A percentile compares a stretch with the other conserved stretches of the same genome.
These are phyloP conservation scores for Carex myosuroides DNA, from an alignment of 176 grass and related monocot genomes.

Conservation along the genomic window DNA sequence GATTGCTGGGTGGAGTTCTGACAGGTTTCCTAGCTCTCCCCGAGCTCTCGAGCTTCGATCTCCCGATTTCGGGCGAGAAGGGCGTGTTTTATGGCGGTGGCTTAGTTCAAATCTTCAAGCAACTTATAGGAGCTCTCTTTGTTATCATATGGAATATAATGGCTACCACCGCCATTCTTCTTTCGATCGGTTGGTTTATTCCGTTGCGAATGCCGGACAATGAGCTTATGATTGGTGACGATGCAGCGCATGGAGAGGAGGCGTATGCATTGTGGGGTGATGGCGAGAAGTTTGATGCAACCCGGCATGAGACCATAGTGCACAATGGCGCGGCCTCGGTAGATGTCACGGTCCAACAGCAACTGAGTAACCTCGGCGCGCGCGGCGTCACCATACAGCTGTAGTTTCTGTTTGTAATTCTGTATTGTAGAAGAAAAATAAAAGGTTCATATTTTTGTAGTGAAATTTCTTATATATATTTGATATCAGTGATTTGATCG, in stretches of 20 bases:
- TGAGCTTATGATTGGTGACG: slow-evolving; percentile 77
- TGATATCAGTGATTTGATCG: neutral
- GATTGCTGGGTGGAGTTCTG: slow-evolving; percentile 56
- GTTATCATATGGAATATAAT: slow-evolving; percentile 54
- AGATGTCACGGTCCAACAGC: slow-evolving; percentile 30
- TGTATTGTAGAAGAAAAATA: slow-evolving; percentile 8
- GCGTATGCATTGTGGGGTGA: slow-evolving; percentile 85
- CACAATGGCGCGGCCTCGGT: slow-evolving; percentile 11
- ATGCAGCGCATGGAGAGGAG: slow-evolving; percentile 76
- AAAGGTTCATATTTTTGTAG: neutral
- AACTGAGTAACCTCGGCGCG: slow-evolving; percentile 38
- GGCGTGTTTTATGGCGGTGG: slow-evolving; percentile 74
- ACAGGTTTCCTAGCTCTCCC: slow-evolving; percentile 62
- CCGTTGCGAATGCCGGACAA: slow-evolving; percentile 73
- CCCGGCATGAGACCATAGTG: slow-evolving; percentile 48
- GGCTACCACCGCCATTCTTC: slow-evolving; percentile 51
- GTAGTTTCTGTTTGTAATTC: slow-evolving; percentile 9
- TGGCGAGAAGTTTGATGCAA: slow-evolving; percentile 71
- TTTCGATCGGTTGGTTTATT: slow-evolving; percentile 42
- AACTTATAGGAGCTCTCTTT: slow-evolving; percentile 60
- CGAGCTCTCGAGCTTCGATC: slow-evolving; percentile 35
- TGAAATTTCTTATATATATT: neutral
- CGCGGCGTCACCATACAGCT: slow-evolving; percentile 73
- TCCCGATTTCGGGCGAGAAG: slow-evolving; percentile 23
- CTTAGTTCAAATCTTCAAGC: slow-evolving; percentile 43